These are phyloP conservation scores for Phytophthora sojae DNA, from an alignment of 352 stramenopile genomes.

Conservation along the genomic window DNA sequence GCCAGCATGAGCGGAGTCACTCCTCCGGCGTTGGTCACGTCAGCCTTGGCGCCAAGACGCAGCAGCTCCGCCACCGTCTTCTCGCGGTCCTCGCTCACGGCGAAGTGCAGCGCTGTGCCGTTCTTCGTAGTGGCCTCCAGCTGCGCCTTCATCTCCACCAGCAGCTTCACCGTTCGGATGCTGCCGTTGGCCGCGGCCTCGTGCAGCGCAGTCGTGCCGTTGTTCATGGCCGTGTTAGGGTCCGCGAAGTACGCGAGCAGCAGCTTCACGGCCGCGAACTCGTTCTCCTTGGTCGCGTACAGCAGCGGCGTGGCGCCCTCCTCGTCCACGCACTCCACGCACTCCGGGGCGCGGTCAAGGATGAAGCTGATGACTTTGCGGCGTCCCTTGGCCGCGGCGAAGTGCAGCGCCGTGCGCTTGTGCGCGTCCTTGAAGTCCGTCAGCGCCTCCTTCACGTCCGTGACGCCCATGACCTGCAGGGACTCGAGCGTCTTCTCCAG, in stretches of 20 bases:
- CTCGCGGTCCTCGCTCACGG: slow-evolving; percentile 82
- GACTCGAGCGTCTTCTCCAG: slow-evolving; percentile 70
- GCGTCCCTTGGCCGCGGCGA: slow-evolving; percentile 77
- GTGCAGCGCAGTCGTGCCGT: slow-evolving; percentile 71
- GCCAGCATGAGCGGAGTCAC: slow-evolving; percentile 81
- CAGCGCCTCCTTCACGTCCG: slow-evolving; percentile 65
- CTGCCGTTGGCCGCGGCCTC: slow-evolving; percentile 77
- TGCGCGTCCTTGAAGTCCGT: slow-evolving; percentile 85
- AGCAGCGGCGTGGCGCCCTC: slow-evolving; percentile 75
- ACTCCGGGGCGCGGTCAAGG: slow-evolving; percentile 65
- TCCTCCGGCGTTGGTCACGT: slow-evolving; percentile 70
- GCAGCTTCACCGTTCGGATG: slow-evolving; percentile 62
- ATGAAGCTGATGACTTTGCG: slow-evolving; percentile 82
- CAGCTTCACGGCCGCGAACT: slow-evolving; percentile 73
- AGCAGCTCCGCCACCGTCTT: slow-evolving; percentile 79
- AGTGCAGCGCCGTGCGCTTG: slow-evolving; percentile 84
- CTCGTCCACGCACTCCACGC: slow-evolving; percentile 71
- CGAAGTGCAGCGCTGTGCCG: slow-evolving; percentile 81
- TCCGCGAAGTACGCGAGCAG: slow-evolving; percentile 68
- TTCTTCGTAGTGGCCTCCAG: slow-evolving; percentile 73
- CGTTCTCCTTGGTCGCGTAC: slow-evolving; percentile 80
- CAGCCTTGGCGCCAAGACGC: slow-evolving; percentile 63
- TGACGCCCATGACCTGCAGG: slow-evolving; percentile 68
- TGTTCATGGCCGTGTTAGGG: slow-evolving; percentile 59
- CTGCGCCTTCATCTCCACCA: slow-evolving; percentile 61